Percentiles rank a stretch among this genome's conserved stretches.
Evolutionary conservation across 495 filamentous ascomycete genomes (phyloP).

Genomic region (Aspergillus asperescens): DNA sequence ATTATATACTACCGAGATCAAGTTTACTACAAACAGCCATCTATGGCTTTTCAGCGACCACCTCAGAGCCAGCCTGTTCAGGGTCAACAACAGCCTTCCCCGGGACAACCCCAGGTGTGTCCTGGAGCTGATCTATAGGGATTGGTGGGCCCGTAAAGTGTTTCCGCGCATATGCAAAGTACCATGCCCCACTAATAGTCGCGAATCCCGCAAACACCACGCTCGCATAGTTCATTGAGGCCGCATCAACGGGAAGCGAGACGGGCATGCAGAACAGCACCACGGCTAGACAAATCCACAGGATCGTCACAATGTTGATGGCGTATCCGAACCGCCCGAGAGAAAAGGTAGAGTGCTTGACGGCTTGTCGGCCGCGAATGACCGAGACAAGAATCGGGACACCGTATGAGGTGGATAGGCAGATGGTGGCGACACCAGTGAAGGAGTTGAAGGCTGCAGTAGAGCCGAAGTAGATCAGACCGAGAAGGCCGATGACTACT

Average conservation of each 20-base stretch:
- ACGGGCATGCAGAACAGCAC: constrained; percentile 54
- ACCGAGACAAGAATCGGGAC: constrained; percentile 57
- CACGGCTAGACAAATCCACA: constrained; percentile 49
- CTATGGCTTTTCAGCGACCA: constrained; percentile 16
- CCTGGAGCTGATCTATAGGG: constrained; percentile 32
- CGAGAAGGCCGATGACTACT: constrained; percentile 49
- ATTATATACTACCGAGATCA: no score
- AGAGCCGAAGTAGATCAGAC: constrained; percentile 59
- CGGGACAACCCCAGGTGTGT: constrained; percentile 33
- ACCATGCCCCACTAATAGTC: constrained; percentile 55
- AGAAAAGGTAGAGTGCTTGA: constrained; percentile 44
- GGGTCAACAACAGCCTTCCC: constrained; percentile 27
- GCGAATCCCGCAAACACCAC: constrained; percentile 61
- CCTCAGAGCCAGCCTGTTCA: constrained; percentile 21
- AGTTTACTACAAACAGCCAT: not conserved
- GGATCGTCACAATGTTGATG: constrained; percentile 47
- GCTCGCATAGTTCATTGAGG: constrained; percentile 56
- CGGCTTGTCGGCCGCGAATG: constrained; percentile 43
- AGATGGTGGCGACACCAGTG: constrained; percentile 62
- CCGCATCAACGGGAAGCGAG: constrained; percentile 42
- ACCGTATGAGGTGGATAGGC: constrained; percentile 57
- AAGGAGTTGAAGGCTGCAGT: constrained; percentile 62
- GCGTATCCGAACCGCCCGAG: constrained; percentile 48
- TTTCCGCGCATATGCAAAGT: constrained; percentile 63
- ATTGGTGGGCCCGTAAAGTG: constrained; percentile 65